These are phyloP conservation scores for Boletus fagicola DNA, from an alignment of 768 basidiomycete genomes.

Conservation along the genomic window DNA sequence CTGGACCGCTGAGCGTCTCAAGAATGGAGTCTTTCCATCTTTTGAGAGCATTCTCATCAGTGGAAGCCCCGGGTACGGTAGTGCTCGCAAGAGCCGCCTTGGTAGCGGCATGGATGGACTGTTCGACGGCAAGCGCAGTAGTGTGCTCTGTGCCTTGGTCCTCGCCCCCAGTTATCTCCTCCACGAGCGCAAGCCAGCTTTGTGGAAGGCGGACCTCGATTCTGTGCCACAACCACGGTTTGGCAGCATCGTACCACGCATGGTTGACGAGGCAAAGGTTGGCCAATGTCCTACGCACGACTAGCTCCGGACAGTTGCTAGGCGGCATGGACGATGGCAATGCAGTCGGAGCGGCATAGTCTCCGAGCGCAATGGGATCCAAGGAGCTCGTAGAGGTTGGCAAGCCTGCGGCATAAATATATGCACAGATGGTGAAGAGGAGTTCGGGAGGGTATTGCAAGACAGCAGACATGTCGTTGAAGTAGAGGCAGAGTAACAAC, in stretches of 20 bases:
- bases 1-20: conserved; percentile 57
- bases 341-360: conserved; percentile 50
- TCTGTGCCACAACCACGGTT: conserved; percentile 83
- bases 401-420: conserved; percentile 63
- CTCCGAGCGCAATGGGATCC: conserved; percentile 59
- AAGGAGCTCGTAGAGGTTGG: conserved; percentile 57
- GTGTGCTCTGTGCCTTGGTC: conserved; percentile 48
- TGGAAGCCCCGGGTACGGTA: conserved; percentile 33
- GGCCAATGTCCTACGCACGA: conserved; percentile 62
- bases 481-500: neutral
- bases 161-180: conserved; percentile 74
- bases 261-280: conserved; percentile 75
- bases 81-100: conserved; percentile 54
- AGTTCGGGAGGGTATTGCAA: conserved; percentile 68
- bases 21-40: conserved; percentile 62
- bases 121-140: conserved; percentile 60
- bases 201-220: conserved; percentile 81
- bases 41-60: conserved; percentile 42
- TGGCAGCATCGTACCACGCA: conserved; percentile 79
- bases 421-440: conserved; percentile 67
- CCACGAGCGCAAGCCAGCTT: conserved; percentile 81
- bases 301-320: conserved; percentile 64
- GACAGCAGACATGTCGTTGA: conserved; percentile 25
- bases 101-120: conserved; percentile 66
- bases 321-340: conserved; percentile 75